A percentile compares a stretch with the other conserved stretches of the same genome.
Conservation (phyloP, 129 eudicot species). For the Deinandra increscens region DNA sequence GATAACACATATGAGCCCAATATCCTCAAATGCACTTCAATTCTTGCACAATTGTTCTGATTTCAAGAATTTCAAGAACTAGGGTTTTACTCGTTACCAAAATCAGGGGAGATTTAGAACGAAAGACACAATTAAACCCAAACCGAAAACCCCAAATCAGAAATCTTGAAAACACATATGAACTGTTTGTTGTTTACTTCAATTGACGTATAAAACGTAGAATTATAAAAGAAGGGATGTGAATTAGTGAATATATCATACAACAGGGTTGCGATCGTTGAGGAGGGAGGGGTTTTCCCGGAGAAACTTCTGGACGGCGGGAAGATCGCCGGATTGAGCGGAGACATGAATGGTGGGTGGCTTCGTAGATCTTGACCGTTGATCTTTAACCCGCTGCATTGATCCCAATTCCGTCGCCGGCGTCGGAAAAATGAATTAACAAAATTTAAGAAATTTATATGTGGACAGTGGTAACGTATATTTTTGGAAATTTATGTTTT, state of each 20-base stretch:
- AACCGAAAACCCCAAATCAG: background rate
- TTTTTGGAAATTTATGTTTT: no score
- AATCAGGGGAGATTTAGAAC: no score
- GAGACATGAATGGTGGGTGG: slow-evolving; percentile 2
- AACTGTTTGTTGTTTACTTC: no score
- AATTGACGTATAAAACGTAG: background rate
- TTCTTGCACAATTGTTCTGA: background rate
- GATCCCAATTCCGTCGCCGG: slow-evolving; percentile 2
- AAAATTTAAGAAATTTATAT: background rate
- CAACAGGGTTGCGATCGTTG: slow-evolving; percentile 15
- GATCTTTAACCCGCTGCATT: slow-evolving; percentile 15
- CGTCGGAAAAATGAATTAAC: background rate
- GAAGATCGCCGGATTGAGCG: slow-evolving; percentile 17
- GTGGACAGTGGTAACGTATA: background rate
- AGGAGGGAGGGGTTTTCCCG: slow-evolving; percentile 11
- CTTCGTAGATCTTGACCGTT: slow-evolving; percentile 1
- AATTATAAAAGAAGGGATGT: background rate
- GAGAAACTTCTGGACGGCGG: slow-evolving; percentile 9
- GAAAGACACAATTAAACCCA: background rate
- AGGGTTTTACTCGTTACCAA: background rate
- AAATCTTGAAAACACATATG: background rate
- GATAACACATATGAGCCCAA: no score
- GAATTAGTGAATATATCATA: no score
- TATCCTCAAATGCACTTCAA: background rate
- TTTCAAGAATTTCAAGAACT: background rate